phyloP scores from a whole-genome alignment of 2,329 filamentous ascomycete genomes.

The Botryotinia globosa region DNA sequence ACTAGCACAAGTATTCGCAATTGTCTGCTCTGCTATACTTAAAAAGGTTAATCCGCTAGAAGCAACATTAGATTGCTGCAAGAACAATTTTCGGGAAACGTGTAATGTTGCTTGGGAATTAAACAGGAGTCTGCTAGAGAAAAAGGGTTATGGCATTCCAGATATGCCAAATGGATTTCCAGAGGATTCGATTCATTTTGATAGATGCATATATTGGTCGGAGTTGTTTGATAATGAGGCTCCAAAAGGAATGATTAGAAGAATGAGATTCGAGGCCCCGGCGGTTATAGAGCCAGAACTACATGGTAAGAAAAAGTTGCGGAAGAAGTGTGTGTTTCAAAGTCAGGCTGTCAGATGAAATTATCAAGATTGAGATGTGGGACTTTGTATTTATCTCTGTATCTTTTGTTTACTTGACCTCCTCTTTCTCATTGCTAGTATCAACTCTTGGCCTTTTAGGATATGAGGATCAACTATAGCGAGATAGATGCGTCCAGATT shows the following conservation, averaged over 20 bases:
- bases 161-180: constrained; percentile 1
- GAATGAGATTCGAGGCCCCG: background rate
- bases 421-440: background rate
- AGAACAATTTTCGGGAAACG: background rate
- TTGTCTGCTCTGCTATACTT: background rate
- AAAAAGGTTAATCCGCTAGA: background rate
- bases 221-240: background rate
- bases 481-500: background rate
- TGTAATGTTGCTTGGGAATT: background rate
- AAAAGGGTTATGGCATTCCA: background rate
- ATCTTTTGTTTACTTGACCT: background rate
- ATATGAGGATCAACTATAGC: background rate
- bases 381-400: background rate
- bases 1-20: background rate
- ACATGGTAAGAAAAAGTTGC: background rate
- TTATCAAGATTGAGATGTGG: no score
- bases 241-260: background rate
- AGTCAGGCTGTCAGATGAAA: background rate
- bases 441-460: background rate
- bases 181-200: background rate
- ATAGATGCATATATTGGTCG: background rate
- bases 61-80: background rate
- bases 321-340: background rate
- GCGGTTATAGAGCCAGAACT: background rate
- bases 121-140: background rate